Evolutionary conservation across 2,329 filamentous ascomycete species (phyloP).

Genomic region (Fusarium sp.): DNA sequence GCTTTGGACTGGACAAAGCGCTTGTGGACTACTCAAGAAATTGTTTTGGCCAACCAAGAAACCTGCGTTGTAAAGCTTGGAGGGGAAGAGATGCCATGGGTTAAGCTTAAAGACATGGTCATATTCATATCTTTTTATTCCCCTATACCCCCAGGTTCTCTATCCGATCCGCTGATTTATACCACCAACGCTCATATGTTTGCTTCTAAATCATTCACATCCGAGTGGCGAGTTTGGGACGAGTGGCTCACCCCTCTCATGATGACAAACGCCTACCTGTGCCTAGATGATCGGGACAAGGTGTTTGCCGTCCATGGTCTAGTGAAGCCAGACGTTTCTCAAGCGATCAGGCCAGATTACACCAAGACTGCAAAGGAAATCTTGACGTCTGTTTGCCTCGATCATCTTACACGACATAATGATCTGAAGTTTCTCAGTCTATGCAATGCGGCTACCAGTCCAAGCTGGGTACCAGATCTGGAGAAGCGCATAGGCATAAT

Average conservation of each 20-base stretch:
- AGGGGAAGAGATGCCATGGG: neutral
- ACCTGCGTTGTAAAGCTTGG: neutral
- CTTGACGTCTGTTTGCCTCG: neutral
- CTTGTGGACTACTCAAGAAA: constrained; percentile 1
- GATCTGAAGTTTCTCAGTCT: neutral
- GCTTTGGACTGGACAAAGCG: neutral
- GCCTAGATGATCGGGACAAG: neutral
- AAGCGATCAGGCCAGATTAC: neutral
- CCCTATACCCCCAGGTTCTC: no score
- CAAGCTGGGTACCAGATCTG: constrained; percentile 9
- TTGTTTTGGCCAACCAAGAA: neutral
- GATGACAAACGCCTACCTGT: neutral
- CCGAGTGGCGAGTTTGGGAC: no score
- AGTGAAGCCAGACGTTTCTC: neutral
- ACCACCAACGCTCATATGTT: no score
- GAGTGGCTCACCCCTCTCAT: neutral
- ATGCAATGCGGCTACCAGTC: neutral
- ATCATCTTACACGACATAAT: neutral
- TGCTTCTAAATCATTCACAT: no score
- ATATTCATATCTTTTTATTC: neutral
- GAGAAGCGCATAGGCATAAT: neutral
- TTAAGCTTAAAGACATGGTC: neutral
- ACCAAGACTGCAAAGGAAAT: neutral
- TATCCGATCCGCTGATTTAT: no score
- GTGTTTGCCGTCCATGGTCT: neutral